Evolutionary conservation across 129 eudicot genomes (phyloP), one percentile per base, ranked within the genome.

Genomic region (Centaurea solstitialis): DNA sequence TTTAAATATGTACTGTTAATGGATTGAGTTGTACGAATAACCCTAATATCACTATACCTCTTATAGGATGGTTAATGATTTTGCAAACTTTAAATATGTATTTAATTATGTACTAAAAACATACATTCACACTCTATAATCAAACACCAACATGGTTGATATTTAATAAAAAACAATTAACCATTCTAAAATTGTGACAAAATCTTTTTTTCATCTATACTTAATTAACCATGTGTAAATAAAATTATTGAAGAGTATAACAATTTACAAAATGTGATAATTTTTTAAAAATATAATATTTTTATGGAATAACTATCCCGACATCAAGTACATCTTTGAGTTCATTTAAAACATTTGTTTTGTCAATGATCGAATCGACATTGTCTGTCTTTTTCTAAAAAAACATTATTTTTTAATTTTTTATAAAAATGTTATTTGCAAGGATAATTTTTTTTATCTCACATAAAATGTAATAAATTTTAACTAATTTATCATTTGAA

Each of bases 171-270:
- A 5, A 57, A 57, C 6, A 35, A 62, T 0, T 76, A 35, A 66
- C 10, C 74, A 68, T 67, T 53, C 24, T 67, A 4, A 41, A 53
- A 75, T n/a, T 53, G 81, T 77, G 67, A 24, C n/a, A 77, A 40
- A 66, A 6, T 0, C 0, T 40, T 39, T 38, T 18, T 73, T 45
- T 5, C 7, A 3, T 74, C 15, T 74, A 17, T 39, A 9, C 6
- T n/a, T 70, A 70, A 75, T n/a, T 70, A 70, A 75, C 47, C 79
- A 75, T 57, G 65, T 57, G 65, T n/a, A 57, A 57, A 57, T 5
- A 57, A 6, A 57, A 57, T 17, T n/a, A 57, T 57, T 57, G 9
- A 17, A 5, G 21, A 53, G 21, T 17, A 53, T n/a, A 53, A 53
- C 21, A 53, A 53, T 53, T 53, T 53, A 53, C 21, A 53, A 57